phyloP scores from a whole-genome alignment of 495 filamentous ascomycete genomes.

The Aspergillus affinis region DNA sequence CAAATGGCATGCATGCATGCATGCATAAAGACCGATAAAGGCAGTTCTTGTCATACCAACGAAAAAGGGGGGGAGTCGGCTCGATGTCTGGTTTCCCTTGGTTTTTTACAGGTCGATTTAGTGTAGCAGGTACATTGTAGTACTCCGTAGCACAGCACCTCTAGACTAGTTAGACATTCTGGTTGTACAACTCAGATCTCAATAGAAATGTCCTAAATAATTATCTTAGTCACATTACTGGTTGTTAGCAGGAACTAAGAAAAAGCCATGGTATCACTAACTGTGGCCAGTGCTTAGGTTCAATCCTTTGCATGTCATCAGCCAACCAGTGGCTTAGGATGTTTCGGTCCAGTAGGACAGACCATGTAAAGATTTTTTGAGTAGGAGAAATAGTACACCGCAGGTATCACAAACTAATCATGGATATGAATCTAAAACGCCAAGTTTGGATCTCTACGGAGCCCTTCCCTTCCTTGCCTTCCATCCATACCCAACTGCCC shows the following conservation, averaged over 20 bases:
- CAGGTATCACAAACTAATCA: neutral
- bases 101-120: neutral
- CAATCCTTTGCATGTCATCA: conserved; percentile 2
- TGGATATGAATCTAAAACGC: neutral
- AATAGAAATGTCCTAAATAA: neutral
- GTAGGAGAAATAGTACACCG: neutral
- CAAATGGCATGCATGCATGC: conserved; percentile 24
- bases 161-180: neutral
- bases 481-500: neutral
- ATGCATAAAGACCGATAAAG: conserved; percentile 18
- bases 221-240: neutral
- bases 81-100: neutral
- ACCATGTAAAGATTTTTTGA: neutral
- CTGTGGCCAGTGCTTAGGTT: conserved; percentile 19
- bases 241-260: too few relatives aligned
- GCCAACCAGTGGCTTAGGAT: neutral
- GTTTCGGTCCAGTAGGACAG: neutral
- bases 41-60: conserved; percentile 3
- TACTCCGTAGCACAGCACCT: too few relatives aligned
- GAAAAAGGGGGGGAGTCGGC: neutral
- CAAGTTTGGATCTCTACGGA: neutral
- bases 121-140: neutral
- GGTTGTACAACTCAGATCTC: conserved; percentile 9
- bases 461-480: neutral
- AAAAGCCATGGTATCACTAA: conserved; percentile 3